phyloP scores from a whole-genome alignment of 2,329 filamentous ascomycete genomes.

The Ascochyta rabiei region DNA sequence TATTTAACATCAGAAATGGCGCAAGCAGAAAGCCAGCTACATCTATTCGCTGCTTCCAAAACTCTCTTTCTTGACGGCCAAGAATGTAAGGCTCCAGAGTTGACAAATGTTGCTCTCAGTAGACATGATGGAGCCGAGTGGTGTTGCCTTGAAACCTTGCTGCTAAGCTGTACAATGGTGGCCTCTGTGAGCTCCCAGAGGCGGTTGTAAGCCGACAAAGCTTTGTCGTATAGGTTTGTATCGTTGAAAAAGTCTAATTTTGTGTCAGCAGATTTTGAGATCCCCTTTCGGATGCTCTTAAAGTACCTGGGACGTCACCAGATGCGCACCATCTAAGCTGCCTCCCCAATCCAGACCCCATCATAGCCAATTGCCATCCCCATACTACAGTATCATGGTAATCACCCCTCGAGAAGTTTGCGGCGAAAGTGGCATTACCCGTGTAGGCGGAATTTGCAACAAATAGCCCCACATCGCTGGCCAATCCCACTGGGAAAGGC shows the following conservation, averaged over 20 bases:
- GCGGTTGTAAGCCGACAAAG: conserved; percentile 61
- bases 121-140: conserved; percentile 59
- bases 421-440: conserved; percentile 49
- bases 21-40: neutral
- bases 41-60: conserved; percentile 8
- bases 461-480: conserved; percentile 62
- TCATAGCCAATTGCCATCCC: conserved; percentile 70
- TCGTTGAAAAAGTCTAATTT: conserved; percentile 58
- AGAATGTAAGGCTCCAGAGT: conserved; percentile 64
- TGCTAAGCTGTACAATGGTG: conserved; percentile 59
- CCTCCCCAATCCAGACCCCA: conserved; percentile 64
- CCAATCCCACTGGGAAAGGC: conserved; percentile 65
- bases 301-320: conserved; percentile 4
- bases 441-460: conserved; percentile 68
- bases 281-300: neutral
- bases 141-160: conserved; percentile 63
- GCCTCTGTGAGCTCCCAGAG: conserved; percentile 67
- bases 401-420: conserved; percentile 61
- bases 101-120: conserved; percentile 62
- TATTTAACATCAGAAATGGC: neutral
- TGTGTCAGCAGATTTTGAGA: conserved; percentile 24
- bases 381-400: conserved; percentile 71
- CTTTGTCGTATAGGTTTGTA: conserved; percentile 50
- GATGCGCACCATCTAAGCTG: conserved; percentile 61
- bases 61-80: conserved; percentile 57